Percentiles rank a stretch among this genome's conserved stretches.
phyloP scores from a whole-genome alignment of 2,329 filamentous ascomycete species.

The Fusarium tjaetaba region DNA sequence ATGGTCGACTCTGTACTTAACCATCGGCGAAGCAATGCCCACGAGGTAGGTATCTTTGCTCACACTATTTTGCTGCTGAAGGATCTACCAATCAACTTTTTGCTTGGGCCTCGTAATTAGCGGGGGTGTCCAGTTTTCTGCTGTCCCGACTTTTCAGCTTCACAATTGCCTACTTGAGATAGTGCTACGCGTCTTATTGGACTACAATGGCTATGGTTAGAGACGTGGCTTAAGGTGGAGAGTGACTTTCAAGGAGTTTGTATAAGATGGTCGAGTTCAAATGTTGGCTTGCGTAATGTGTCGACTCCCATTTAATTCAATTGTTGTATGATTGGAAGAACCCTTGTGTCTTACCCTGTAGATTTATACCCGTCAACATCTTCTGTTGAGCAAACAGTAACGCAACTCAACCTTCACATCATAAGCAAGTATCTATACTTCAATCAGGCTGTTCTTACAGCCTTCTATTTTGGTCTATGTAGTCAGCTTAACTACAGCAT shows the following conservation, averaged over 20 bases:
- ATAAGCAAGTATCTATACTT: not conserved
- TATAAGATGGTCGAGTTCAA: not conserved
- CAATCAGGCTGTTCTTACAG: constrained; percentile 5
- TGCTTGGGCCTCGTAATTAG: not conserved
- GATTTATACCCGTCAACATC: not conserved
- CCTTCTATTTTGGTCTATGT: constrained; percentile 30
- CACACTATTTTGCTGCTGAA: accelerated
- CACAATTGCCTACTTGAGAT: not conserved
- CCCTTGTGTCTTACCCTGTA: not conserved
- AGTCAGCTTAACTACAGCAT: constrained; percentile 5
- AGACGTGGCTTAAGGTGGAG: not conserved
- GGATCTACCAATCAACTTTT: not conserved
- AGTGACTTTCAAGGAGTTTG: not conserved
- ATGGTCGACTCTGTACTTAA: not conserved
- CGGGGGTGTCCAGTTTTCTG: not conserved
- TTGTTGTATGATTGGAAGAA: not conserved
- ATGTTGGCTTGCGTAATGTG: not conserved
- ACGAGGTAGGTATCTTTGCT: accelerated
- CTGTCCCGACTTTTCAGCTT: not conserved
- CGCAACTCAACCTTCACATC: not conserved
- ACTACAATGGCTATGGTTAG: not conserved
- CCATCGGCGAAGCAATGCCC: accelerated
- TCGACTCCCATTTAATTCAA: not conserved
- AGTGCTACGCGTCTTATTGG: not conserved
- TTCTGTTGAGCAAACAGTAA: not conserved